Conservation (phyloP, 208 protist genomes). For the Acanthamoeba triangularis region DNA sequence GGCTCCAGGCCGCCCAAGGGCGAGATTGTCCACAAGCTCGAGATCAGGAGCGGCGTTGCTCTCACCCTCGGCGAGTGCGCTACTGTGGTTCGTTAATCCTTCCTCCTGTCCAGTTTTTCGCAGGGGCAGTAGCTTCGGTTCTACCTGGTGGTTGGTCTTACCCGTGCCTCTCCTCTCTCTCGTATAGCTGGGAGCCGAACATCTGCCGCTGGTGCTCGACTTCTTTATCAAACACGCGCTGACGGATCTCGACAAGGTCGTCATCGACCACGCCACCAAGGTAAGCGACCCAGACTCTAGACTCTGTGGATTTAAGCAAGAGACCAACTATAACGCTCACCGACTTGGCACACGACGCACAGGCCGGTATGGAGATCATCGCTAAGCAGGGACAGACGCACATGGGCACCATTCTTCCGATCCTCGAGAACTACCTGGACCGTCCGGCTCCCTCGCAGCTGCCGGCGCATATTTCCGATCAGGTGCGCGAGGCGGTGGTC, state of each 20-base stretch:
- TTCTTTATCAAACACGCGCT: constrained; percentile 63
- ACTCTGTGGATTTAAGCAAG: not conserved
- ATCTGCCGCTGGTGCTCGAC: constrained; percentile 38
- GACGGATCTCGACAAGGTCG: constrained; percentile 5
- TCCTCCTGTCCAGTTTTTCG: not conserved
- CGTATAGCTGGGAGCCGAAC: not conserved
- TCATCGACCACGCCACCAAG: constrained; percentile 64
- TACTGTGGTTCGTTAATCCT: not conserved
- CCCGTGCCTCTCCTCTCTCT: not conserved
- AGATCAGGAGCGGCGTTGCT: constrained; percentile 64
- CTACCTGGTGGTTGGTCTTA: not conserved
- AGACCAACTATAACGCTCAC: not conserved
- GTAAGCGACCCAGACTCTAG: not conserved
- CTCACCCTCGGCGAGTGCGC: constrained; percentile 46
- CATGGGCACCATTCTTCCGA: constrained; percentile 50
- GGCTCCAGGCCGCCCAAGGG: constrained; percentile 25
- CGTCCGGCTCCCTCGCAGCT: not conserved
- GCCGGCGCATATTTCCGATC: constrained; percentile 47
- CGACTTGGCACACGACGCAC: not conserved
- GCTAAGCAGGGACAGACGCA: constrained; percentile 55
- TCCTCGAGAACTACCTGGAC: constrained; percentile 69
- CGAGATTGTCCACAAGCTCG: constrained; percentile 8
- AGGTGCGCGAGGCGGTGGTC: constrained; percentile 85
- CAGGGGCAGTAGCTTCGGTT: not conserved
- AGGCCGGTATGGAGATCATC: constrained; percentile 74